These are phyloP conservation scores for Leccinum fibrillosum DNA, from an alignment of 768 basidiomycete genomes.

Conservation along the genomic window DNA sequence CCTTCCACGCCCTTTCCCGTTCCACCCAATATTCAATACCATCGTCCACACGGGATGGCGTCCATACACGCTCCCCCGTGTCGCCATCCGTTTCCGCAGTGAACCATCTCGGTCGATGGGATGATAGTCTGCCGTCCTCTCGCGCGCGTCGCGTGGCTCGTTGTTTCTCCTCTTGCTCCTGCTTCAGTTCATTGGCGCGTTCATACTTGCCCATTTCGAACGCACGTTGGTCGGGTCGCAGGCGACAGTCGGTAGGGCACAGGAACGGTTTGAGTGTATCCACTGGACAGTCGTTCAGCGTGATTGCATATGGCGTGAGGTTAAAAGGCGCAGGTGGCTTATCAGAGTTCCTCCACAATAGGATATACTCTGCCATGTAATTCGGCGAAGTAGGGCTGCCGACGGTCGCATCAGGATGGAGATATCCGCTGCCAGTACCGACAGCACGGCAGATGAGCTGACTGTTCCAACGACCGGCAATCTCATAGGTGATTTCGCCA, in stretches of 20 bases:
- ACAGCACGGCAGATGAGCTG: no score
- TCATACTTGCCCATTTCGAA: constrained; percentile 90
- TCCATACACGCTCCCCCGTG: constrained; percentile 88
- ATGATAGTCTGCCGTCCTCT: constrained; percentile 68
- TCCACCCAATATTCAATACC: constrained; percentile 82
- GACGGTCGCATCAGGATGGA: constrained; percentile 72
- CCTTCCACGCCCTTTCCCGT: constrained; percentile 60
- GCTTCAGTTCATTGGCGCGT: constrained; percentile 76
- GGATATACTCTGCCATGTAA: constrained; percentile 64
- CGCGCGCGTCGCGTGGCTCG: constrained; percentile 61
- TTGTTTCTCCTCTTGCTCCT: constrained; percentile 81
- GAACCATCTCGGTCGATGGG: constrained; percentile 89
- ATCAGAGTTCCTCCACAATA: constrained; percentile 91
- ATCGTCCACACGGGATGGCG: constrained; percentile 51
- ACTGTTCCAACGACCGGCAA: constrained; percentile 26
- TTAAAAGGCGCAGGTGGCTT: constrained; percentile 88
- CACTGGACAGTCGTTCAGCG: constrained; percentile 82
- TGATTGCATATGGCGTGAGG: constrained; percentile 91
- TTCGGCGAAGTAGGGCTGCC: constrained; percentile 42
- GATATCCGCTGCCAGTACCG: constrained; percentile 21
- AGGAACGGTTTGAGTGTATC: constrained; percentile 68
- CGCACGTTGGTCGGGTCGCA: constrained; percentile 91
- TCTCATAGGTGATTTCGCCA: constrained; percentile 75
- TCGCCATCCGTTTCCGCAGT: constrained; percentile 77
- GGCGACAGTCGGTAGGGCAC: constrained; percentile 87